phyloP scores from a whole-genome alignment of 2,329 filamentous ascomycete species.

The Fusarium avenaceum region DNA sequence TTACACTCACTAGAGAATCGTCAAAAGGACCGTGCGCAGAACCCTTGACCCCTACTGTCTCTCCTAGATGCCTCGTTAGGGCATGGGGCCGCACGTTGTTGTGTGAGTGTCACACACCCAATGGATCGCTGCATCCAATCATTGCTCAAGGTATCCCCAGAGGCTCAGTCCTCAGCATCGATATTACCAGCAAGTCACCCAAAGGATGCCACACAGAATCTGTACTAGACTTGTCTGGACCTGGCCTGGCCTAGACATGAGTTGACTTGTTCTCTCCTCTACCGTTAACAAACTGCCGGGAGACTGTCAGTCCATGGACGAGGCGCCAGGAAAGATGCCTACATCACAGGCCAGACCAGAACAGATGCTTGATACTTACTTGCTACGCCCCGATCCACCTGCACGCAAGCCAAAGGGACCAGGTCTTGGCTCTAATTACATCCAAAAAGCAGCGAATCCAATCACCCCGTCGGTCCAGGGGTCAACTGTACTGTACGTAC shows the following conservation, averaged over 20 bases:
- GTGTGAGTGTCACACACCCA: constrained; percentile 47
- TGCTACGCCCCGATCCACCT: constrained; percentile 46
- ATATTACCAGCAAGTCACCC: constrained; percentile 22
- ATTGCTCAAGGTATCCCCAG: constrained; percentile 27
- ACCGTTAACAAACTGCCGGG: constrained; percentile 19
- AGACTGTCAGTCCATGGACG: constrained; percentile 12
- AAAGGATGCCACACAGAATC: constrained; percentile 25
- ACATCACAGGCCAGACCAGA: constrained; percentile 7
- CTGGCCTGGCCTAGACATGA: constrained; percentile 5
- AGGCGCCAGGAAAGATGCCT: constrained; percentile 12
- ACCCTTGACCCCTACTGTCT: constrained; percentile 43
- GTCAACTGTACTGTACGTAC: constrained; percentile 29
- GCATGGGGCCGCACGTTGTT: constrained; percentile 46
- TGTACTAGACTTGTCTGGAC: constrained; percentile 4
- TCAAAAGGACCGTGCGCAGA: constrained; percentile 42
- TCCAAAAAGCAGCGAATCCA: constrained; percentile 33
- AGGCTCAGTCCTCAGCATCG: constrained; percentile 15
- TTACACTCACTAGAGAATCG: constrained; percentile 9
- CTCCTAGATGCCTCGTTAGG: constrained; percentile 43
- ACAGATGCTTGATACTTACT: constrained; percentile 20
- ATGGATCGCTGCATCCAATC: not conserved
- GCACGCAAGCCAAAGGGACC: constrained; percentile 43
- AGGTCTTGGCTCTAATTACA: constrained; percentile 38
- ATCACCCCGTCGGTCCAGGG: constrained; percentile 35
- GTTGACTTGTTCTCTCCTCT: constrained; percentile 8